A percentile compares a stretch with the other conserved stretches of the same genome.
phyloP scores from a whole-genome alignment of 768 basidiomycete species.

The Termitomyces bulborhizus region DNA sequence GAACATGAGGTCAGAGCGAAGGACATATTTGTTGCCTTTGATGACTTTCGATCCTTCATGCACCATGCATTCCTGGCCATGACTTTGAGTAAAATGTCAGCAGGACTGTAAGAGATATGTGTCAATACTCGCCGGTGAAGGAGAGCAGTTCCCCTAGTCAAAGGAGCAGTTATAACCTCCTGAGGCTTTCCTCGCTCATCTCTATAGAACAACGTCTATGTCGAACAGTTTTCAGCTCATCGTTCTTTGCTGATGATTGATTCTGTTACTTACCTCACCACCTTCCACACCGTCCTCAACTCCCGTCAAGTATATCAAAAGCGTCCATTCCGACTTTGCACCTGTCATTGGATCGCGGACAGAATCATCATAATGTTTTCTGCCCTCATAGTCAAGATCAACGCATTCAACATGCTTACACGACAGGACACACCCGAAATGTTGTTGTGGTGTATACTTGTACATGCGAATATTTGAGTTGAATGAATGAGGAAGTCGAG shows the following conservation, averaged over 20 bases:
- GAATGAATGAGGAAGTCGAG: slow-evolving; percentile 45
- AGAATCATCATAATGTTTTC: slow-evolving; percentile 71
- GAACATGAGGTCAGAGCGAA: slow-evolving; percentile 73
- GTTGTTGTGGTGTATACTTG: slow-evolving; percentile 55
- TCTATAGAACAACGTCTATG: slow-evolving; percentile 65
- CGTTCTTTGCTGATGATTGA: not conserved
- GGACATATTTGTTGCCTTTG: slow-evolving; percentile 63
- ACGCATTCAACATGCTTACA: not conserved
- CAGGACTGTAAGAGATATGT: not conserved
- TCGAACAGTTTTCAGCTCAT: not conserved
- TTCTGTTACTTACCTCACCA: slow-evolving; percentile 42
- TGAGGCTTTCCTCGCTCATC: slow-evolving; percentile 43
- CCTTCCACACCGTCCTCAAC: slow-evolving; percentile 68
- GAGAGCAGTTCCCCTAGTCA: slow-evolving; percentile 58
- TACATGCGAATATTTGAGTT: slow-evolving; percentile 76
- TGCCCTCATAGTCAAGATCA: slow-evolving; percentile 9
- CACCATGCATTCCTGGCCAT: slow-evolving; percentile 66
- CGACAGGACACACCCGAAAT: slow-evolving; percentile 46
- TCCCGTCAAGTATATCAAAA: slow-evolving; percentile 69
- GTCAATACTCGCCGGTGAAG: slow-evolving; percentile 46
- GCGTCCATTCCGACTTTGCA: slow-evolving; percentile 70
- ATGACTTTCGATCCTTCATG: slow-evolving; percentile 65
- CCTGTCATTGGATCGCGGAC: slow-evolving; percentile 54
- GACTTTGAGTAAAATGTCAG: slow-evolving; percentile 53
- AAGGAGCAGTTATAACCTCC: slow-evolving; percentile 43